A percentile compares a stretch with the other conserved stretches of the same genome.
phyloP scores from a whole-genome alignment of 2,329 filamentous ascomycete genomes.

The Ascochyta fabae region DNA sequence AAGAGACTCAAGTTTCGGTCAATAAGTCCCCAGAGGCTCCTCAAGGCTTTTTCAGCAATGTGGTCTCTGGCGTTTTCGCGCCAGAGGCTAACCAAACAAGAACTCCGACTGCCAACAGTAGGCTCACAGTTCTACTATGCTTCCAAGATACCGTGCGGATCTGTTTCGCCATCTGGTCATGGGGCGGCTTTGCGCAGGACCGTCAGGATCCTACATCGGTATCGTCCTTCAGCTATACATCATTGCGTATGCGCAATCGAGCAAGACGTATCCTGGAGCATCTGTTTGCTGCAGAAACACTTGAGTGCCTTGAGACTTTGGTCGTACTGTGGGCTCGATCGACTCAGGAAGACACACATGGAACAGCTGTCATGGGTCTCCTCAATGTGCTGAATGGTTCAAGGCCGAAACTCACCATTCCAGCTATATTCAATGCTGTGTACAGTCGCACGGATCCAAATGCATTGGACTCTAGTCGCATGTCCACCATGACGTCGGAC shows the following conservation, averaged over 20 bases:
- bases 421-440: conserved; percentile 93
- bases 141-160: conserved; percentile 95
- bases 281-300: conserved; percentile 86
- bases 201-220: conserved; percentile 69
- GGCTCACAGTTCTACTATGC: conserved; percentile 90
- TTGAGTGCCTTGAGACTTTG: conserved; percentile 92
- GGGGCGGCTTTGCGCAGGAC: conserved; percentile 74
- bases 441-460: conserved; percentile 90
- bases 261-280: conserved; percentile 89
- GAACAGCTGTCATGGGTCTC: conserved; percentile 77
- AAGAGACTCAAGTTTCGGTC: conserved; percentile 73
- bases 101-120: conserved; percentile 87
- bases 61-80: conserved; percentile 89
- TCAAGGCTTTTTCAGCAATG: conserved; percentile 90
- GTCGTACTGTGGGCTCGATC: conserved; percentile 79
- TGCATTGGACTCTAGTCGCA: conserved; percentile 77
- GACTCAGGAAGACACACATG: conserved; percentile 57
- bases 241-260: conserved; percentile 86
- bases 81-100: conserved; percentile 78
- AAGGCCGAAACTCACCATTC: conserved; percentile 87
- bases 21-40: conserved; percentile 81
- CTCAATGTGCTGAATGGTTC: conserved; percentile 91
- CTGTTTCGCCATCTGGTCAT: conserved; percentile 94
- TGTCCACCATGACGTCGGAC: conserved; percentile 87
- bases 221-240: conserved; percentile 90